Conservation (phyloP, 345 rosid genomes). For the Dimocarpus longan region DNA sequence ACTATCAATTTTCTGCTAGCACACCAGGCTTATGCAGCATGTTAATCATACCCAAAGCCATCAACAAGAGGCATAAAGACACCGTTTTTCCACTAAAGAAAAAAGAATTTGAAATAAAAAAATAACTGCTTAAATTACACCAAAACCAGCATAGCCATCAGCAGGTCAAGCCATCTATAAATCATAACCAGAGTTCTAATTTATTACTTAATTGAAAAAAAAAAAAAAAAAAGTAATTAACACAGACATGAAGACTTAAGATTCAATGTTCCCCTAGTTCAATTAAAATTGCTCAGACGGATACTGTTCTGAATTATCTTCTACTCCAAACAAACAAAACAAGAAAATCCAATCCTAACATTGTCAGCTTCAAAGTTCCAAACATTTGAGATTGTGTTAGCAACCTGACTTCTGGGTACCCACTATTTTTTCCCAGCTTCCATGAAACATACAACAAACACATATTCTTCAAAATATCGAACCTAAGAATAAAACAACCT, state of each 20-base stretch:
- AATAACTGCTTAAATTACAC: neutral
- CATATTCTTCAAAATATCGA: neutral
- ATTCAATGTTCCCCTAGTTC: conserved; percentile 7
- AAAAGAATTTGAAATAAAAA: neutral
- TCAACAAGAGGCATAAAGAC: neutral
- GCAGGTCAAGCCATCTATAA: conserved; percentile 3
- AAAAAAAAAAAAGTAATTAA: neutral
- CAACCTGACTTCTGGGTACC: neutral
- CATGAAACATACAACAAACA: neutral
- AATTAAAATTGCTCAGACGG: neutral
- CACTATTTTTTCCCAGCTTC: neutral
- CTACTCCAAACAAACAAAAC: neutral
- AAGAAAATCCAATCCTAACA: neutral
- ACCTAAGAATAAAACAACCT: neutral
- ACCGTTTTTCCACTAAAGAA: neutral
- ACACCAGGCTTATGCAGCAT: neutral
- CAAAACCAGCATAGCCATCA: neutral
- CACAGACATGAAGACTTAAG: neutral
- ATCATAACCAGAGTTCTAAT: neutral
- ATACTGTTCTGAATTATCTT: neutral
- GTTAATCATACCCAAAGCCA: neutral
- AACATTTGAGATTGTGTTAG: neutral
- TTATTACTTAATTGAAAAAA: neutral
- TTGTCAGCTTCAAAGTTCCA: neutral
- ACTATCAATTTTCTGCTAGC: neutral